Evolutionary conservation across 495 filamentous ascomycete species (phyloP).

Genomic region (Acidomyces sp.): DNA sequence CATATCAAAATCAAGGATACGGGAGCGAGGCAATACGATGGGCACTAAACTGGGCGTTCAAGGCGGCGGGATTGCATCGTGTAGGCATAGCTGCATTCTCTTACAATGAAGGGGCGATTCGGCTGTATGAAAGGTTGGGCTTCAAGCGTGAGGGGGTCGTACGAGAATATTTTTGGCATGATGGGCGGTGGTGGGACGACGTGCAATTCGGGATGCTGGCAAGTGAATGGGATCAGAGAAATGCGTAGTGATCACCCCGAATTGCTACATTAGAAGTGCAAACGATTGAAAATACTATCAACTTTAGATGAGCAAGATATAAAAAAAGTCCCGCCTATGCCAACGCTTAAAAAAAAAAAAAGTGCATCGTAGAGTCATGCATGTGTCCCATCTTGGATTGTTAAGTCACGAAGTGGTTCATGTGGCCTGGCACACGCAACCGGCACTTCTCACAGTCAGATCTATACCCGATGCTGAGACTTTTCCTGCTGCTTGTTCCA

Average conservation of each 20-base stretch:
- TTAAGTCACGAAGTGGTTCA: constrained; percentile 52
- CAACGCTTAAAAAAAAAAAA: not conserved
- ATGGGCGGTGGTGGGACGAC: constrained; percentile 35
- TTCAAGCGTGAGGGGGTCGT: constrained; percentile 37
- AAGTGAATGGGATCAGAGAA: constrained; percentile 31
- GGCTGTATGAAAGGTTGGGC: constrained; percentile 36
- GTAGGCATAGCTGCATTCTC: constrained; percentile 31
- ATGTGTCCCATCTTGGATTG: not conserved
- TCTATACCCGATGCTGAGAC: constrained; percentile 71
- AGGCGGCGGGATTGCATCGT: constrained; percentile 34
- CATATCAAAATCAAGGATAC: constrained; percentile 38
- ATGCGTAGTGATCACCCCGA: not conserved
- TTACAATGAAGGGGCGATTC: constrained; percentile 34
- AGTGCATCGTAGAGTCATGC: not conserved
- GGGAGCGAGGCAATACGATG: constrained; percentile 41
- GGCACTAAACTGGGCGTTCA: constrained; percentile 38
- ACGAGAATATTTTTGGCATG: constrained; percentile 33
- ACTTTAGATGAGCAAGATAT: not conserved
- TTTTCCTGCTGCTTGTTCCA: constrained; percentile 45
- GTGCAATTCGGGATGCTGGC: constrained; percentile 35
- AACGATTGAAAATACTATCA: not conserved
- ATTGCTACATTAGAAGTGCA: not conserved
- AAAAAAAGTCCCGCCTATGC: not conserved
- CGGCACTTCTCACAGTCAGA: constrained; percentile 79
- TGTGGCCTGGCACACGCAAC: constrained; percentile 68